Evolutionary conservation across 495 filamentous ascomycete genomes (phyloP).

Genomic region (Podospora didyma): DNA sequence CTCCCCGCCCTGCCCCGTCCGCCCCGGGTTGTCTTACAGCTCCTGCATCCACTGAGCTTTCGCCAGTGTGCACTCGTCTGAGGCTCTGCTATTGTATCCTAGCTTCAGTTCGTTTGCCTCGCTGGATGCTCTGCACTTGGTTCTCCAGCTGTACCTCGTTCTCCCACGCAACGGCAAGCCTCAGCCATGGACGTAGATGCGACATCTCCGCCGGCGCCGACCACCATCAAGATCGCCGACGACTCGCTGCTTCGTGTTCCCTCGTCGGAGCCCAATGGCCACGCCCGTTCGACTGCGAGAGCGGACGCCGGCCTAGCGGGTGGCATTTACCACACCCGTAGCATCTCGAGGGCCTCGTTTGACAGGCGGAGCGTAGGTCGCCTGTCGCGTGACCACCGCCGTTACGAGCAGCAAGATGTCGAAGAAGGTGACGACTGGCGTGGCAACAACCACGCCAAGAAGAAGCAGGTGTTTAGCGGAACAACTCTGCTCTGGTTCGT

Average conservation of each 20-base stretch:
- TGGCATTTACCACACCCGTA: conserved; percentile 38
- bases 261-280: background rate
- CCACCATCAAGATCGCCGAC: conserved; percentile 13
- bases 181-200: background rate
- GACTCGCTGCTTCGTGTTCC: conserved; percentile 5
- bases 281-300: conserved; percentile 1
- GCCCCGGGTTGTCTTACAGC: background rate
- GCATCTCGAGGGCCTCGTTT: conserved; percentile 22
- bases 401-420: conserved; percentile 19
- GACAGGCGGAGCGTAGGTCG: conserved; percentile 24
- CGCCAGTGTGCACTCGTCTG: background rate
- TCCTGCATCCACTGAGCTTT: background rate
- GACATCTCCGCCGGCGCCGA: background rate
- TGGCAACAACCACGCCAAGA: conserved; percentile 25
- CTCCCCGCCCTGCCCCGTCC: background rate
- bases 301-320: conserved; percentile 18
- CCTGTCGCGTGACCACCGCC: conserved; percentile 15
- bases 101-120: too few relatives aligned
- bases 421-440: conserved; percentile 40
- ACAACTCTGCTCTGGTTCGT: conserved; percentile 38
- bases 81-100: too few relatives aligned
- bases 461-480: conserved; percentile 44
- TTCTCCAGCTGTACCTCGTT: too few relatives aligned
- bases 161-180: too few relatives aligned
- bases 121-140: too few relatives aligned